phyloP scores from a whole-genome alignment of 2,329 filamentous ascomycete genomes.

The Colletotrichum sp. region DNA sequence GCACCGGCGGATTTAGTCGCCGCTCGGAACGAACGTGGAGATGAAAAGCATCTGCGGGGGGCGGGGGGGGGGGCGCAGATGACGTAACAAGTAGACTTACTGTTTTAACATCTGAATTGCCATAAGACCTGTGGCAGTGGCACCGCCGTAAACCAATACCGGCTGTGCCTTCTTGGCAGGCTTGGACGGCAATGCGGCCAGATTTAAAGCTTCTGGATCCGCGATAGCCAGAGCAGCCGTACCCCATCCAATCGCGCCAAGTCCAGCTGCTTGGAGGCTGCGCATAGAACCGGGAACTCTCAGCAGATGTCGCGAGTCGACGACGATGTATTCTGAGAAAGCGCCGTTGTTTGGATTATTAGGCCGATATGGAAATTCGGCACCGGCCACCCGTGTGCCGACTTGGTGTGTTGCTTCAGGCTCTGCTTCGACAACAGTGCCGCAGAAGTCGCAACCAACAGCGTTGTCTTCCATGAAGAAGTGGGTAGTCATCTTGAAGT shows the following conservation, averaged over 20 bases:
- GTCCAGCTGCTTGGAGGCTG: neutral
- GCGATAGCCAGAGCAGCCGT: neutral
- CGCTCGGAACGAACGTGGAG: neutral
- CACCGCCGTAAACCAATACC: neutral
- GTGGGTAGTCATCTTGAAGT: slow-evolving; percentile 15
- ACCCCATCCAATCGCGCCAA: neutral
- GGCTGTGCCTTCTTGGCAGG: neutral
- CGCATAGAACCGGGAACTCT: neutral
- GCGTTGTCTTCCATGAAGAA: slow-evolving; percentile 13
- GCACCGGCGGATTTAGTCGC: neutral
- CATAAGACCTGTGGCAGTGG: slow-evolving; percentile 27
- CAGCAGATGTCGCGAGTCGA: neutral
- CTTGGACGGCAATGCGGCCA: neutral
- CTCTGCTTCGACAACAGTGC: slow-evolving; percentile 10
- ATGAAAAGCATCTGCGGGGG: neutral
- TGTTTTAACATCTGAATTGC: slow-evolving; percentile 29
- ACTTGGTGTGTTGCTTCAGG: neutral
- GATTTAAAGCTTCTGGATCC: neutral
- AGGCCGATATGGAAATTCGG: slow-evolving; percentile 14
- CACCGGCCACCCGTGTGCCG: slow-evolving; percentile 9
- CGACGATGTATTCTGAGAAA: neutral
- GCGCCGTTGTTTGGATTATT: neutral
- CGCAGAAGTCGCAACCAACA: slow-evolving; percentile 29
- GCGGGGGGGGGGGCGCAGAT: neutral
- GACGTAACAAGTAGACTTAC: slow-evolving; percentile 18